phyloP scores from a whole-genome alignment of 805 yeast species.

The Wickerhamomyces rabaulensis region DNA sequence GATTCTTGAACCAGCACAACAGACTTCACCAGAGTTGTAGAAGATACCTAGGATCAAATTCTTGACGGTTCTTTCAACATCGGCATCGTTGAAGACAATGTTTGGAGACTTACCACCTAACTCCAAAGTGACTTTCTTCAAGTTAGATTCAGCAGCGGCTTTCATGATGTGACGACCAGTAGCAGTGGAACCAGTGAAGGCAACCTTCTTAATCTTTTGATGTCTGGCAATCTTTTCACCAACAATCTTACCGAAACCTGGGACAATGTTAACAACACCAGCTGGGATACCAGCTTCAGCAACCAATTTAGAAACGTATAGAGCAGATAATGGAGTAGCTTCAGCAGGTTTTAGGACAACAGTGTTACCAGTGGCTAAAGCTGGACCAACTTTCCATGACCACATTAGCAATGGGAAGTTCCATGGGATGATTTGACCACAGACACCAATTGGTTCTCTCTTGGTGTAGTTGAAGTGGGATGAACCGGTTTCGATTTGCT shows the following conservation, averaged over 20 bases:
- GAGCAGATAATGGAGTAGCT: conserved; percentile 79
- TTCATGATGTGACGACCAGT: conserved; percentile 81
- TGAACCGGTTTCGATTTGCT: conserved; percentile 53
- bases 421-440: conserved; percentile 91
- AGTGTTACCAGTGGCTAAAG: conserved; percentile 81
- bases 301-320: conserved; percentile 57
- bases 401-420: conserved; percentile 87
- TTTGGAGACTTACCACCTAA: conserved; percentile 96
- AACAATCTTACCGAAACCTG: conserved; percentile 74
- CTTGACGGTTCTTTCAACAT: conserved; percentile 69
- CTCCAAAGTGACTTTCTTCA: conserved; percentile 90
- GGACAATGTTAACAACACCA: conserved; percentile 75
- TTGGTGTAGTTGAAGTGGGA: conserved; percentile 60
- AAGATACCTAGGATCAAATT: conserved; percentile 79
- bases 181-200: conserved; percentile 87
- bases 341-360: conserved; percentile 84
- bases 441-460: conserved; percentile 84
- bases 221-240: conserved; percentile 69
- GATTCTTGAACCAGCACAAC: conserved; percentile 92
- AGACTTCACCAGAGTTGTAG: conserved; percentile 93
- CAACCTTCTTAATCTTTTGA: conserved; percentile 68
- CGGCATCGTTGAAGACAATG: conserved; percentile 81
- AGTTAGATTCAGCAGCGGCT: conserved; percentile 71
- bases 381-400: conserved; percentile 86
- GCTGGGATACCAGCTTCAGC: conserved; percentile 77